These are phyloP conservation scores for Pulveroboletus frians DNA, from an alignment of 768 basidiomycete genomes.

Conservation along the genomic window DNA sequence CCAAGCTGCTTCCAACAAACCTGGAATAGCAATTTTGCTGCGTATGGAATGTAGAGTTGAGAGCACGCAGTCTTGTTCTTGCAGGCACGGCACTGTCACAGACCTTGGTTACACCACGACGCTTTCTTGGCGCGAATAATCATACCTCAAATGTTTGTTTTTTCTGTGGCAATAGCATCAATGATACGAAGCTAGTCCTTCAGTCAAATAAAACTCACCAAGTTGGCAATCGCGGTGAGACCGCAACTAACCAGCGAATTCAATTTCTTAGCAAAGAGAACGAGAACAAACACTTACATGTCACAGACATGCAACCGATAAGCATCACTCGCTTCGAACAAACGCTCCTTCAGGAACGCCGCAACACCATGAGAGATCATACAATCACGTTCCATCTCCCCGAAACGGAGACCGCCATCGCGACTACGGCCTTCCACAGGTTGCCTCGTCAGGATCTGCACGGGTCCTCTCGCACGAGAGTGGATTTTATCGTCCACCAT, in stretches of 20 bases:
- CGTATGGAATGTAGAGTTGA: conserved; percentile 91
- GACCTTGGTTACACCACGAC: conserved; percentile 1
- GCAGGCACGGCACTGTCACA: conserved; percentile 77
- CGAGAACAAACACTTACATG: conserved; percentile 54
- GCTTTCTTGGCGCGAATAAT: background rate
- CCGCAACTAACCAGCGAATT: conserved; percentile 60
- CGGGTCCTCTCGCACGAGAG: conserved; percentile 93
- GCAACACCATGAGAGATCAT: conserved; percentile 99
- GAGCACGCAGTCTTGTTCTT: conserved; percentile 95
- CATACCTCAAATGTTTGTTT: conserved; percentile 91
- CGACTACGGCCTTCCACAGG: conserved; percentile 98
- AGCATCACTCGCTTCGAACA: conserved; percentile 90
- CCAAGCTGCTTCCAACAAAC: conserved; percentile 34
- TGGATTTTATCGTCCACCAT: conserved; percentile 99
- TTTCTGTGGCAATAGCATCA: conserved; percentile 49
- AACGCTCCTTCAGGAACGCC: conserved; percentile 93
- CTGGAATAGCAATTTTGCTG: conserved; percentile 95
- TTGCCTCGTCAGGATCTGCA: conserved; percentile 95
- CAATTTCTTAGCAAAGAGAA: conserved; percentile 2
- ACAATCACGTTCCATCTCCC: conserved; percentile 99
- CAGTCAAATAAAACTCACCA: conserved; percentile 48
- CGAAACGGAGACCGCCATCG: conserved; percentile 98
- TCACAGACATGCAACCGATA: conserved; percentile 96
- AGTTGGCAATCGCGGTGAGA: conserved; percentile 93
- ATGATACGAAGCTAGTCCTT: conserved; percentile 5